Evolutionary conservation across 352 stramenopile genomes (phyloP).

Genomic region (Blastocystis sp.): DNA sequence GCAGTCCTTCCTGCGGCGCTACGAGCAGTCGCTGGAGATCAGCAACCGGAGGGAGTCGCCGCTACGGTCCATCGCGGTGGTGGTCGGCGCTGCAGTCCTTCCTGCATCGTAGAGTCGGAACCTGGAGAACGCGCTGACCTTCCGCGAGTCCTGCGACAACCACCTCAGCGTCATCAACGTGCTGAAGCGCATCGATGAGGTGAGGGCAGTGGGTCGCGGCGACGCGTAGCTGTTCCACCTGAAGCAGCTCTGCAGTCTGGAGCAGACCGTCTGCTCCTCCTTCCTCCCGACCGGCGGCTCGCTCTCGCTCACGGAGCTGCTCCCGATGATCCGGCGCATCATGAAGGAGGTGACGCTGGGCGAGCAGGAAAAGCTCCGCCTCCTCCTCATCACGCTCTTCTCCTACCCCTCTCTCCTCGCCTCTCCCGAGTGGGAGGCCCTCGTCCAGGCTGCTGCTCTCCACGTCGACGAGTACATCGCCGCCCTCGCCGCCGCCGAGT

Average conservation of each 20-base stretch:
- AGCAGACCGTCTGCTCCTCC: constrained; percentile 59
- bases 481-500: constrained; percentile 14
- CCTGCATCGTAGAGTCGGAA: constrained; percentile 13
- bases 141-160: constrained; percentile 52
- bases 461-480: neutral
- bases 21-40: constrained; percentile 57
- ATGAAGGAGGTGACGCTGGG: constrained; percentile 43
- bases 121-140: constrained; percentile 47
- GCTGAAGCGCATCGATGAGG: constrained; percentile 52
- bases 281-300: constrained; percentile 29
- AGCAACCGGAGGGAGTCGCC: constrained; percentile 58
- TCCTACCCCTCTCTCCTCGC: constrained; percentile 44
- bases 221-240: constrained; percentile 40
- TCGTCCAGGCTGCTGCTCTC: constrained; percentile 19
- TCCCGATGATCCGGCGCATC: constrained; percentile 58
- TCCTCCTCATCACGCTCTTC: constrained; percentile 61
- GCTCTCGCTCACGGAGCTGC: constrained; percentile 8
- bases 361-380: constrained; percentile 52
- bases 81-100: neutral
- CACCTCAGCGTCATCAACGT: constrained; percentile 57
- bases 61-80: constrained; percentile 45
- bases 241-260: constrained; percentile 61
- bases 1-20: neutral
- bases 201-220: neutral
- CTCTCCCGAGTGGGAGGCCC: constrained; percentile 20